These are phyloP conservation scores for Colletotrichum gloeosporioides DNA, from an alignment of 2,329 filamentous ascomycete species.

Conservation along the genomic window DNA sequence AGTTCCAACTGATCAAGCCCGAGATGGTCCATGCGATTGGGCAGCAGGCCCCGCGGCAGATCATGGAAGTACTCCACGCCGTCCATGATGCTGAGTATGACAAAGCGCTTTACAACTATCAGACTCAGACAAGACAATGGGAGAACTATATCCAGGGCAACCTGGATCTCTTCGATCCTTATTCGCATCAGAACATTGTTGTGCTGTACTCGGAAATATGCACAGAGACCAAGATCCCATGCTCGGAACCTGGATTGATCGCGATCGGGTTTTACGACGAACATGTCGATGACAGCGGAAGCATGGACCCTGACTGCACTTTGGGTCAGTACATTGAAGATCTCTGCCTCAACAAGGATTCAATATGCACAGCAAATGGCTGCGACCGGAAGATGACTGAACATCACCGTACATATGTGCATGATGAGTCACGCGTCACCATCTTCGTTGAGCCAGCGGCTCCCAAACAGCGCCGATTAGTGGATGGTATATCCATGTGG, in stretches of 20 bases:
- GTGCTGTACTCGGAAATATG: constrained; percentile 94
- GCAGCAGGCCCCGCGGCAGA: constrained; percentile 80
- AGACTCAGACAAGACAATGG: constrained; percentile 95
- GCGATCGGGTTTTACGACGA: constrained; percentile 94
- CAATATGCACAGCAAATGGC: constrained; percentile 80
- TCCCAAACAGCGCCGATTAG: constrained; percentile 55
- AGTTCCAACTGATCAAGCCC: constrained; percentile 90
- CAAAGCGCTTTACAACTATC: constrained; percentile 90
- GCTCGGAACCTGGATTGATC: constrained; percentile 87
- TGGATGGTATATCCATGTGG: constrained; percentile 89
- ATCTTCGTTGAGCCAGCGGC: constrained; percentile 75
- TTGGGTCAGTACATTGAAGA: constrained; percentile 96
- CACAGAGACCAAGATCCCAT: constrained; percentile 91
- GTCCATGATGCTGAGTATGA: constrained; percentile 98
- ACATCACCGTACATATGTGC: constrained; percentile 96
- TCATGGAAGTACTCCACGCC: constrained; percentile 92
- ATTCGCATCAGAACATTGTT: constrained; percentile 94
- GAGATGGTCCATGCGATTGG: constrained; percentile 92
- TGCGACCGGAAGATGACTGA: constrained; percentile 90
- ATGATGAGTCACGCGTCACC: constrained; percentile 92
- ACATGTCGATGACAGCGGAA: constrained; percentile 67
- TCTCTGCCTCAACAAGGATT: constrained; percentile 76
- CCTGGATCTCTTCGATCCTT: constrained; percentile 89
- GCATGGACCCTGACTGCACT: constrained; percentile 85
- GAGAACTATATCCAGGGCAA: constrained; percentile 93